Percentiles rank a stretch among this genome's conserved stretches.
These are phyloP conservation scores for Artomyces pyxidatus DNA, from an alignment of 768 basidiomycete species.

Conservation along the genomic window DNA sequence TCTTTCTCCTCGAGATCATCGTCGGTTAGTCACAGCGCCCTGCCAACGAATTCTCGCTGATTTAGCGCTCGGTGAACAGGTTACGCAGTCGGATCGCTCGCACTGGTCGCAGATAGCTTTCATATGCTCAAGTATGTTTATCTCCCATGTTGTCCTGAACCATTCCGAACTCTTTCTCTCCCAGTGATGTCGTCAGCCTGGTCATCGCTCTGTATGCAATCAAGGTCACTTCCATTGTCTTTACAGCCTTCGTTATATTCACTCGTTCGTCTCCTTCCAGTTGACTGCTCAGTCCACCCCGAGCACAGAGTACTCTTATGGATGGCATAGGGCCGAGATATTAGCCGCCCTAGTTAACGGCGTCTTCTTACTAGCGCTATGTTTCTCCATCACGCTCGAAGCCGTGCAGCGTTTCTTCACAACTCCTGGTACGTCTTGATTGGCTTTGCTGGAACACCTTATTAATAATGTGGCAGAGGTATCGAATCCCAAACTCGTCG, in stretches of 20 bases:
- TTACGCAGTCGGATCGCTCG: slow-evolving; percentile 93
- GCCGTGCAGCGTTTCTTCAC: slow-evolving; percentile 87
- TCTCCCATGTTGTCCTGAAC: not conserved
- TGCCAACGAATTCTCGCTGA: slow-evolving; percentile 1
- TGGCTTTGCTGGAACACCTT: not conserved
- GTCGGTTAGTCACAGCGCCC: slow-evolving; percentile 40
- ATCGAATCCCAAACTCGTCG: slow-evolving; percentile 78
- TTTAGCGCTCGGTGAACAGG: slow-evolving; percentile 39
- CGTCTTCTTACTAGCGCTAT: slow-evolving; percentile 92
- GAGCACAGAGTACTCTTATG: slow-evolving; percentile 85
- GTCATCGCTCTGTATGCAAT: slow-evolving; percentile 94
- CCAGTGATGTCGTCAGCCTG: slow-evolving; percentile 93
- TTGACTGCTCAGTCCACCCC: slow-evolving; percentile 50
- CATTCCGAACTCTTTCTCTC: slow-evolving; percentile 11
- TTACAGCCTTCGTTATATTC: slow-evolving; percentile 7
- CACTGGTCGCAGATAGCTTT: slow-evolving; percentile 93
- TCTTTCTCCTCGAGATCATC: slow-evolving; percentile 82
- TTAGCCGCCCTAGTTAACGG: slow-evolving; percentile 94
- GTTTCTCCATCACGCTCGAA: slow-evolving; percentile 92
- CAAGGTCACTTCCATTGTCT: slow-evolving; percentile 37
- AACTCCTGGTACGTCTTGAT: slow-evolving; percentile 51
- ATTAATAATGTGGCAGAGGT: slow-evolving; percentile 49
- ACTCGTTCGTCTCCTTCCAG: slow-evolving; percentile 28
- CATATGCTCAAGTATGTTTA: slow-evolving; percentile 92
- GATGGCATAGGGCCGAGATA: slow-evolving; percentile 98